Evolutionary conservation across 768 basidiomycete genomes (phyloP), one percentile per base, ranked within the genome.

Genomic region (Termitomyces sp.): DNA sequence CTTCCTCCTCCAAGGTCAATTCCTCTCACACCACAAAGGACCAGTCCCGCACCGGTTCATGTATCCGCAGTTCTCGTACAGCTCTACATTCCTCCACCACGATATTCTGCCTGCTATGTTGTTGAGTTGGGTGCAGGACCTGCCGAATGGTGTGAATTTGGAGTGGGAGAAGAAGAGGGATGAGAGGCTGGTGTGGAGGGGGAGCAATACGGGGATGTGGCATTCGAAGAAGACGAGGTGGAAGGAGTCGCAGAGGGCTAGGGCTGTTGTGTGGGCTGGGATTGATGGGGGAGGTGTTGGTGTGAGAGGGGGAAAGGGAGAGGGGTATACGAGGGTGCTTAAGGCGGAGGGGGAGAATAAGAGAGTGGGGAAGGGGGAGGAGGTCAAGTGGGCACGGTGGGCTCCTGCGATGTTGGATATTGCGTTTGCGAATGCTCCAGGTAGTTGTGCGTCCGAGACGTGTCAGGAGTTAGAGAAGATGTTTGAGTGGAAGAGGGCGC

Each of bases 181-280:
- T 65, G 81, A 84, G 58, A 68, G 81, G 35, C 59, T 91, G 50
- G 78, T 84, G 55, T 92, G 91, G 91, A 75, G 91, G 24, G 91
- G 91, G 4, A 82, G 83, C 33, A 90, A 85, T 32, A 91, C 89
- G 4, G 90, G 90, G 28, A 87, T 84, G 1, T 78, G 73, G 69
- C 81, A 81, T 56, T 71, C 70, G 2, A 61, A 66, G 3, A 60
- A 69, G 8, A 70, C 73, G 40, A 66, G 75, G 40, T 87, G 87
- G 87, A 65, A 65, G 63, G 64, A 75, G 22, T 65, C 75, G 22
- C 86, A 87, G 48, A 70, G 86, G 7, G 68, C 71, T 1, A 66
- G 80, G 20, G 68, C 85, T 11, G 77, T 83, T 44, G 71, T 74
- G 15, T 73, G 76, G 50, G 69, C 57, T 7, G 40, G 54, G 20